Conservation (phyloP, 176 grass and related monocot species). For the Rhynchospora pubera region DNA sequence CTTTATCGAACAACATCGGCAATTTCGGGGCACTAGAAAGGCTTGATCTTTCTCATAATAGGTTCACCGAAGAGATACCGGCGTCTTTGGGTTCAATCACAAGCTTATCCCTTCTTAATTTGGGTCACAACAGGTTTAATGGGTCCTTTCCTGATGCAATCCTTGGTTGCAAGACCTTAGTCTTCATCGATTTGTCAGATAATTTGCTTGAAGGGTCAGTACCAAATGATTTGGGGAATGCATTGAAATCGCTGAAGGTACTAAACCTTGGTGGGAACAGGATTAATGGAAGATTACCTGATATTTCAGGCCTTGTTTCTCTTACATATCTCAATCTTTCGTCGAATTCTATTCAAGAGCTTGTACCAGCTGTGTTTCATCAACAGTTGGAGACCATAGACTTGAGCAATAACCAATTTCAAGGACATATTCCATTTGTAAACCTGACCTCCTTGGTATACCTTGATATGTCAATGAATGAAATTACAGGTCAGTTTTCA, state of each 20-base stretch:
- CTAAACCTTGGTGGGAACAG: slow-evolving; percentile 29
- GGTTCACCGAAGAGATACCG: slow-evolving; percentile 51
- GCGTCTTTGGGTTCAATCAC: slow-evolving; percentile 38
- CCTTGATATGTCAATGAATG: slow-evolving; percentile 81
- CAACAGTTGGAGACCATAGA: slow-evolving; percentile 54
- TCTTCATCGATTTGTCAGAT: slow-evolving; percentile 53
- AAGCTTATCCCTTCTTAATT: slow-evolving; percentile 42
- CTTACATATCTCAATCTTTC: slow-evolving; percentile 77
- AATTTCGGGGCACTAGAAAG: slow-evolving; percentile 52
- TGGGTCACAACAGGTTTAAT: slow-evolving; percentile 47
- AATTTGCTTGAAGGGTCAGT: slow-evolving; percentile 46
- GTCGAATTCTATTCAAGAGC: slow-evolving; percentile 41
- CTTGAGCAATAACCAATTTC: slow-evolving; percentile 76
- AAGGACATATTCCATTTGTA: slow-evolving; percentile 31
- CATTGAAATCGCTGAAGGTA: slow-evolving; percentile 12
- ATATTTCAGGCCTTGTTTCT: slow-evolving; percentile 44
- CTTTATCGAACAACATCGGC: slow-evolving; percentile 60
- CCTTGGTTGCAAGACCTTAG: slow-evolving; percentile 30
- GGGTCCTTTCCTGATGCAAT: slow-evolving; percentile 31
- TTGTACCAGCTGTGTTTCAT: slow-evolving; percentile 34
- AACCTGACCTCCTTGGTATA: slow-evolving; percentile 60
- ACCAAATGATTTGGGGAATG: slow-evolving; percentile 14
- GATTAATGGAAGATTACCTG: slow-evolving; percentile 38
- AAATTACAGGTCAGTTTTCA: slow-evolving; percentile 48
- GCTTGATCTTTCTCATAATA: slow-evolving; percentile 78